Percentiles rank a stretch among this genome's conserved stretches.
Conservation (phyloP, 495 filamentous ascomycete species). For the Penicillium crystallinum region DNA sequence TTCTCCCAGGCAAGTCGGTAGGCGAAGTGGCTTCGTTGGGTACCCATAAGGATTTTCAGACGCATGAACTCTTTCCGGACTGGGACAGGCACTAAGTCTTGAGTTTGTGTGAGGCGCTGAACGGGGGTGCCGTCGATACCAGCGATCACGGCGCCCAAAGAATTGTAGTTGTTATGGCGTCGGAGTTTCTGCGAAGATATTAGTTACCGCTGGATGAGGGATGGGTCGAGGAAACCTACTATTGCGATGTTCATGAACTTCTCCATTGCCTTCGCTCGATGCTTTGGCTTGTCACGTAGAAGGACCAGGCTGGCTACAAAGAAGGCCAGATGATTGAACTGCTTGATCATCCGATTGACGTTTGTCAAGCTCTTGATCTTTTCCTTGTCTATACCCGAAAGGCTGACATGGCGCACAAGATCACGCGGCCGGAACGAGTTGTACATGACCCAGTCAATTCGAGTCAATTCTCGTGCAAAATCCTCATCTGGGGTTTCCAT, state of each 20-base stretch:
- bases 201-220: background rate
- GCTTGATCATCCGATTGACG: slow-evolving; percentile 87
- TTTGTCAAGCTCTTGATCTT: slow-evolving; percentile 75
- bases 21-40: slow-evolving; percentile 83
- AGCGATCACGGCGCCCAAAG: slow-evolving; percentile 85
- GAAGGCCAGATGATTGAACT: slow-evolving; percentile 92
- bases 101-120: slow-evolving; percentile 77
- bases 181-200: slow-evolving; percentile 58
- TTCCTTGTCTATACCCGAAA: slow-evolving; percentile 64
- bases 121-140: slow-evolving; percentile 86
- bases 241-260: slow-evolving; percentile 85
- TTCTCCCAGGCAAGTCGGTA: slow-evolving; percentile 98
- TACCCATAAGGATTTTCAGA: slow-evolving; percentile 87
- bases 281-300: slow-evolving; percentile 92
- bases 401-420: slow-evolving; percentile 81
- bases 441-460: slow-evolving; percentile 97
- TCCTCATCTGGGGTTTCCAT: slow-evolving; percentile 76
- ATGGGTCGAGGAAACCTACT: slow-evolving; percentile 27
- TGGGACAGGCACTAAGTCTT: slow-evolving; percentile 64
- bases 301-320: slow-evolving; percentile 91
- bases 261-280: slow-evolving; percentile 81
- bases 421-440: slow-evolving; percentile 94
- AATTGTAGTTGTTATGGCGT: slow-evolving; percentile 94
- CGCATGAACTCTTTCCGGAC: slow-evolving; percentile 79
- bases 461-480: slow-evolving; percentile 85